These are phyloP conservation scores for Pseudogymnoascus sp. DNA, from an alignment of 2,329 filamentous ascomycete species.

Conservation along the genomic window DNA sequence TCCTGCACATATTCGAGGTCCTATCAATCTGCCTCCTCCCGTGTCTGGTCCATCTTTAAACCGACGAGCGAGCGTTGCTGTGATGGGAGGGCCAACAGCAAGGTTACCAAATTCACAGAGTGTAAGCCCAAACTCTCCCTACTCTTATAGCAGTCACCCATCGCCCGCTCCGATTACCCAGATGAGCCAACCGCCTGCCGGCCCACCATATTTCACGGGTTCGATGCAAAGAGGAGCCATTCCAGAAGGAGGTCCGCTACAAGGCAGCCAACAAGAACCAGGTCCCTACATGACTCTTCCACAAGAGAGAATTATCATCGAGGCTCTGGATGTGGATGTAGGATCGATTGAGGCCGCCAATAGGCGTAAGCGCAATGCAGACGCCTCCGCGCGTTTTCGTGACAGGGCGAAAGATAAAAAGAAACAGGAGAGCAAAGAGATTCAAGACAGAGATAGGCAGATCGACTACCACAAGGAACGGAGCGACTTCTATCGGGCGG, in stretches of 20 bases:
- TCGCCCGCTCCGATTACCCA: slow-evolving; percentile 27
- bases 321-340: slow-evolving; percentile 56
- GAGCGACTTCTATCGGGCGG: slow-evolving; percentile 66
- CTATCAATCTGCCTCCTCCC: slow-evolving; percentile 30
- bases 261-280: slow-evolving; percentile 25
- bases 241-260: slow-evolving; percentile 19
- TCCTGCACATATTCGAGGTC: slow-evolving; percentile 5
- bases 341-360: slow-evolving; percentile 77
- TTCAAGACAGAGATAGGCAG: slow-evolving; percentile 41
- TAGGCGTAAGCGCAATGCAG: slow-evolving; percentile 76
- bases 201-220: slow-evolving; percentile 24
- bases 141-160: slow-evolving; percentile 36
- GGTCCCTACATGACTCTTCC: slow-evolving; percentile 14
- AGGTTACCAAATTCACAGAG: slow-evolving; percentile 27
- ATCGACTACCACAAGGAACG: slow-evolving; percentile 48
- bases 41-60: slow-evolving; percentile 29
- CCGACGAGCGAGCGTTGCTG: slow-evolving; percentile 25
- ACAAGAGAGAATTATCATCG: not conserved
- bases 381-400: slow-evolving; percentile 74
- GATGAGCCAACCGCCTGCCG: slow-evolving; percentile 18
- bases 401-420: slow-evolving; percentile 76
- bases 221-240: slow-evolving; percentile 21
- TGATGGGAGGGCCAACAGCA: slow-evolving; percentile 29
- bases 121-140: slow-evolving; percentile 38
- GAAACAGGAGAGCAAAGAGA: slow-evolving; percentile 58